phyloP scores from a whole-genome alignment of 164 flowering plant species.

The Vitis labrusca region DNA sequence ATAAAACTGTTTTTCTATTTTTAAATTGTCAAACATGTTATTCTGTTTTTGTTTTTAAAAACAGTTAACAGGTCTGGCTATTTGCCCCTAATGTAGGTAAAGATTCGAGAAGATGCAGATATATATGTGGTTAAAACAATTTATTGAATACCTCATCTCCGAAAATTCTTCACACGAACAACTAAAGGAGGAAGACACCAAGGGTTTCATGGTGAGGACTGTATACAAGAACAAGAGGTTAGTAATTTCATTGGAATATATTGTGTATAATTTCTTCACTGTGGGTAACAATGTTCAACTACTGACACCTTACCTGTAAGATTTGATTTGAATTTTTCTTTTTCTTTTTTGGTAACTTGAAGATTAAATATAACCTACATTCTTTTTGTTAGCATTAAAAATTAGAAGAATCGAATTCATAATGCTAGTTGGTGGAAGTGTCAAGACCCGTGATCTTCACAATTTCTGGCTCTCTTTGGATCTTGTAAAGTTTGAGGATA shows the following conservation, averaged over 20 bases:
- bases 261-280: neutral
- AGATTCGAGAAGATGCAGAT: neutral
- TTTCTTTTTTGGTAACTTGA: too few relatives aligned
- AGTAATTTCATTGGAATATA: neutral
- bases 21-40: too few relatives aligned
- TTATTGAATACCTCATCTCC: neutral
- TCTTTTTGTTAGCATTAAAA: too few relatives aligned
- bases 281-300: neutral
- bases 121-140: neutral
- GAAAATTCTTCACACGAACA: neutral
- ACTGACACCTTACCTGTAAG: neutral
- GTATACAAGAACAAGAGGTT: slow-evolving; percentile 3
- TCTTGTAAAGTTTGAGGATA: too few relatives aligned
- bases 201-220: neutral
- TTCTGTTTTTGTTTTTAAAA: neutral
- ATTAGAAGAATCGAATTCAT: too few relatives aligned
- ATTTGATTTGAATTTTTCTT: too few relatives aligned
- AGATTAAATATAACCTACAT: too few relatives aligned
- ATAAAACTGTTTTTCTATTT: too few relatives aligned
- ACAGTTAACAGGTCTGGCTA: neutral
- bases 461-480: too few relatives aligned
- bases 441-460: too few relatives aligned
- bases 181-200: neutral
- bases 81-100: neutral
- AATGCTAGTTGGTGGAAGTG: too few relatives aligned